Evolutionary conservation across 2,329 filamentous ascomycete species (phyloP).

Genomic region (Trichoderma sp.): DNA sequence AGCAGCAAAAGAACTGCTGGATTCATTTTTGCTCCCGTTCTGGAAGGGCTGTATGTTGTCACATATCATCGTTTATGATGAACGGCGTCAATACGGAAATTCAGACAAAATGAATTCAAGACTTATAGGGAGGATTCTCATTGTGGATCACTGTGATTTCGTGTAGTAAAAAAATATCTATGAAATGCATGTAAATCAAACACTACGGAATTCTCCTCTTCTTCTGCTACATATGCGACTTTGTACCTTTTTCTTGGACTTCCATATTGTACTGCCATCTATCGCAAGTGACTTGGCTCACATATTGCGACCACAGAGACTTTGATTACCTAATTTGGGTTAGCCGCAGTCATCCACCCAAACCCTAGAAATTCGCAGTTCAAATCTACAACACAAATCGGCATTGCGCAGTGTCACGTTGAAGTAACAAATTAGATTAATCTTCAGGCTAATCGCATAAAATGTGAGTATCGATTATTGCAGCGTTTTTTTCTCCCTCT

Average conservation of each 20-base stretch:
- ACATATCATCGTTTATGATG: slow-evolving; percentile 59
- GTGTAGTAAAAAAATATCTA: slow-evolving; percentile 27
- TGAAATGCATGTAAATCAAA: slow-evolving; percentile 33
- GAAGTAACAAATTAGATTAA: slow-evolving; percentile 35
- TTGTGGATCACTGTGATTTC: slow-evolving; percentile 30
- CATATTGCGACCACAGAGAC: slow-evolving; percentile 1
- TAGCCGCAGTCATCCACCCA: slow-evolving; percentile 42
- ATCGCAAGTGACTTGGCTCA: background rate
- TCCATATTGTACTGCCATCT: background rate
- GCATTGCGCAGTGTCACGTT: slow-evolving; percentile 33
- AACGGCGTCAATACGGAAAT: slow-evolving; percentile 69
- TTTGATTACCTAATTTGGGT: slow-evolving; percentile 44
- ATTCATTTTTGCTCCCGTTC: slow-evolving; percentile 58
- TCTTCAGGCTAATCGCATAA: slow-evolving; percentile 38
- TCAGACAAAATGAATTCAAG: slow-evolving; percentile 47
- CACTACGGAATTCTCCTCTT: background rate
- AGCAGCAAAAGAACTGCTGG: slow-evolving; percentile 56
- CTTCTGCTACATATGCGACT: background rate
- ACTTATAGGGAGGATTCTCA: slow-evolving; percentile 25
- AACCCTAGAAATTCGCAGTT: slow-evolving; percentile 49
- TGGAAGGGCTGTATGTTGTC: slow-evolving; percentile 68
- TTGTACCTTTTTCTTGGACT: background rate
- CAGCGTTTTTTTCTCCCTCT: background rate
- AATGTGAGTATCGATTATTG: slow-evolving; percentile 32
- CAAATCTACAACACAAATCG: slow-evolving; percentile 44